These are phyloP conservation scores for Albugo candida DNA, from an alignment of 352 stramenopile genomes.

Conservation along the genomic window DNA sequence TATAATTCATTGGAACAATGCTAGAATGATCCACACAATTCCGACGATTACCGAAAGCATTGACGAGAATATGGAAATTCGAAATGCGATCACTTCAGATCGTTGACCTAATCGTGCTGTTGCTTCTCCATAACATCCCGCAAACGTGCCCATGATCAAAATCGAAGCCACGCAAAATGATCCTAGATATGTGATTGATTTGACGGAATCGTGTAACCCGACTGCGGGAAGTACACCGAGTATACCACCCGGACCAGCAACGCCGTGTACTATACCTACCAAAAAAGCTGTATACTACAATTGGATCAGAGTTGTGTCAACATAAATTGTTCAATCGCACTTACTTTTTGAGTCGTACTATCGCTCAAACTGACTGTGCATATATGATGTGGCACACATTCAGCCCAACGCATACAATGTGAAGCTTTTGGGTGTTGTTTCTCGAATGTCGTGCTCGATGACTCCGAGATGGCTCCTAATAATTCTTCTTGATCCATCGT, in stretches of 20 bases:
- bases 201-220: slow-evolving; percentile 57
- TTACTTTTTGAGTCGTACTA: slow-evolving; percentile 39
- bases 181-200: slow-evolving; percentile 73
- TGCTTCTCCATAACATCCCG: slow-evolving; percentile 60
- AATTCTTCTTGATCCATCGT: no score
- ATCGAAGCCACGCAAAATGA: slow-evolving; percentile 81
- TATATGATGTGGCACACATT: slow-evolving; percentile 43
- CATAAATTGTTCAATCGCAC: neutral
- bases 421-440: slow-evolving; percentile 8
- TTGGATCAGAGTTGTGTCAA: slow-evolving; percentile 1
- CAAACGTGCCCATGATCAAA: slow-evolving; percentile 81
- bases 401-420: slow-evolving; percentile 18
- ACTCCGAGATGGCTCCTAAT: no score
- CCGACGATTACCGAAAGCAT: slow-evolving; percentile 71
- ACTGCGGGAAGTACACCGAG: slow-evolving; percentile 81
- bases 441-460: no score
- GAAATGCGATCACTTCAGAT: slow-evolving; percentile 53
- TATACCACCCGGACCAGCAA: slow-evolving; percentile 59
- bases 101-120: slow-evolving; percentile 44
- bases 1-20: slow-evolving; percentile 10
- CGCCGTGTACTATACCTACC: slow-evolving; percentile 80
- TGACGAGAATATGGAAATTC: slow-evolving; percentile 65
- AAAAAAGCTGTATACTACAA: slow-evolving; percentile 51
- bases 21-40: slow-evolving; percentile 62
- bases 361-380: slow-evolving; percentile 9